Evolutionary conservation across 208 protist genomes (phyloP), one percentile per base, ranked within the genome.

Genomic region (Trypanosoma melophagium): DNA sequence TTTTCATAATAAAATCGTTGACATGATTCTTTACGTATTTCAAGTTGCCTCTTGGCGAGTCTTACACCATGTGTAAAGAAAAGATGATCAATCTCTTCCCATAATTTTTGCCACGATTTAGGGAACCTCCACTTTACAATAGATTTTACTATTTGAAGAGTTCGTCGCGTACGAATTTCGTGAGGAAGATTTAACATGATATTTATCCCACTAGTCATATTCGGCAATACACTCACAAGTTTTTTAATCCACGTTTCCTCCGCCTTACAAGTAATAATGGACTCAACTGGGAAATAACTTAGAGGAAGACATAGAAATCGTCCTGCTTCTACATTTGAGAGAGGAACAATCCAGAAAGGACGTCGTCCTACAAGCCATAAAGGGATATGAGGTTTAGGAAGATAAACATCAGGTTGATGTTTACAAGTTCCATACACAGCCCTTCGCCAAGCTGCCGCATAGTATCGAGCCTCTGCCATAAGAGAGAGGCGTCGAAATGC

Each of bases 261-360:
- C 0, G 75, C 76, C 0, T 49, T 61, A 80, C 76, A 75, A 0
- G 83, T 82, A 52, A 92, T 55, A 42, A 92, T 74, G 0, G 77
- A 38, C 53, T 84, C 74, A 51, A 89, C 45, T 7, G 86, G 86
- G 55, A 87, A 92, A 68, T 92, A 89, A 25, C 81, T 78, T 9
- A 86, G 63, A n/a, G 83, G 83, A 51, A 89, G 73, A 60, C 83
- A 89, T 55, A 74, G 60, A 52, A 64, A 68, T 21, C 21, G 21
- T 22, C 60, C 55, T 25, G 28, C 25, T 28, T 47, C 61, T 42
- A 13, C 24, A 19, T 35, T 16, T 14, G 40, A 35, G 22, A 68
- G 52, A 51, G 69, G 61, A 17, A 74, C 45, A 58, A 74, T 41
- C 69, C 69, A 74, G 49, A 74, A 74, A 2, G 69, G 69, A 40